A percentile compares a stretch with the other conserved stretches of the same genome.
Evolutionary conservation across 139 green algal genomes (phyloP).

Genomic region (Micractinium conductrix): DNA sequence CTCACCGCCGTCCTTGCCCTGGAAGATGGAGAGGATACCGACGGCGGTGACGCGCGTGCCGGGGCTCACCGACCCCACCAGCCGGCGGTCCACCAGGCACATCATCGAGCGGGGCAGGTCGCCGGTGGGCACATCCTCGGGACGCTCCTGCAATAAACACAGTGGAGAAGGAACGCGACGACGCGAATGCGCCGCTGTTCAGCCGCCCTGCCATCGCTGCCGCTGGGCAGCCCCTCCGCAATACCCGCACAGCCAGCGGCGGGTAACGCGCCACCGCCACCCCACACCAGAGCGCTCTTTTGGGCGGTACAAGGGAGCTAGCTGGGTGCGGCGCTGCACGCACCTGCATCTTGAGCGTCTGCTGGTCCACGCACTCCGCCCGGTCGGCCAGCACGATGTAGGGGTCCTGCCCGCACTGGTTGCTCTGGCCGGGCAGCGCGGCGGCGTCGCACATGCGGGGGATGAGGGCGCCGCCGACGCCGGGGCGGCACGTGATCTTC

Average conservation of each 20-base stretch:
- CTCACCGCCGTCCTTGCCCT: constrained; percentile 58
- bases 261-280: too few species aligned
- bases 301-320: too few species aligned
- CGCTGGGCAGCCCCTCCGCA: too few species aligned
- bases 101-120: constrained; percentile 92
- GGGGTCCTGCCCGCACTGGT: constrained; percentile 80
- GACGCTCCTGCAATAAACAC: constrained; percentile 66
- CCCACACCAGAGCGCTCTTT: too few species aligned
- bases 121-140: constrained; percentile 95
- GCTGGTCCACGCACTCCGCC: constrained; percentile 93
- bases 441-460: constrained; percentile 74
- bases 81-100: constrained; percentile 84
- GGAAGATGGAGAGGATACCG: constrained; percentile 94
- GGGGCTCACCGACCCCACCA: constrained; percentile 83
- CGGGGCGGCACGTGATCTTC: constrained; percentile 77
- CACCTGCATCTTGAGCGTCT: constrained; percentile 94
- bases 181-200: too few species aligned
- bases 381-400: constrained; percentile 85
- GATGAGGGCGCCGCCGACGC: constrained; percentile 83
- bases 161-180: not conserved
- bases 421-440: constrained; percentile 30
- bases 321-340: too few species aligned
- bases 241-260: too few species aligned
- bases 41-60: constrained; percentile 92
- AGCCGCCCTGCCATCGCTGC: too few species aligned